These are phyloP conservation scores for Saccharum hybrid DNA, from an alignment of 202 grass and related monocot species.

Conservation along the genomic window DNA sequence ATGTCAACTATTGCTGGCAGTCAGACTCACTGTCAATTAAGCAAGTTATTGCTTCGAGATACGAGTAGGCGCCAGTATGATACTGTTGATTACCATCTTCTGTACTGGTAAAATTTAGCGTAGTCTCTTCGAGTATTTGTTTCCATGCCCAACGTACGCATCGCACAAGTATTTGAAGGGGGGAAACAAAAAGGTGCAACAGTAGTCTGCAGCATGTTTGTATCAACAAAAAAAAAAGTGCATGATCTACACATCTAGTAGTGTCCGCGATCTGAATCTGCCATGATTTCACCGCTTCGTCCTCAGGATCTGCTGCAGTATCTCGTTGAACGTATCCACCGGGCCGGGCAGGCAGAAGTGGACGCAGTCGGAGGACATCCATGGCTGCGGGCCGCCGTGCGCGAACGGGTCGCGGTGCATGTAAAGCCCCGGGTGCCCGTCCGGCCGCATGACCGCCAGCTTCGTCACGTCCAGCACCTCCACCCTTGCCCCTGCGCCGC, in stretches of 20 bases:
- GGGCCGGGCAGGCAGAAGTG: conserved; percentile 56
- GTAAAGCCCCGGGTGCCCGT: conserved; percentile 51
- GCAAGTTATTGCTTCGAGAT: not conserved
- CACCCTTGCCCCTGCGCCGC: not conserved
- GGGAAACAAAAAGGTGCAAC: not conserved
- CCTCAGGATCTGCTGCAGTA: conserved; percentile 35
- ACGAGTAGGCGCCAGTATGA: not conserved
- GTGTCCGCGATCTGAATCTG: not conserved
- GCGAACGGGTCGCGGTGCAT: conserved; percentile 42
- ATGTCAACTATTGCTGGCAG: not conserved
- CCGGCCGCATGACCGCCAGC: conserved; percentile 47
- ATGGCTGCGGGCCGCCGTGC: not conserved
- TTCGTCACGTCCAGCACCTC: conserved; percentile 55
- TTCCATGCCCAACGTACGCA: no score
- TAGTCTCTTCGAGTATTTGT: not conserved
- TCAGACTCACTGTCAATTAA: not conserved
- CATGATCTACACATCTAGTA: not conserved
- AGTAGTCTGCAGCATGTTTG: not conserved
- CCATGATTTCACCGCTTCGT: not conserved
- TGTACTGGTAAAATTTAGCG: not conserved
- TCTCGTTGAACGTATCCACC: conserved; percentile 55
- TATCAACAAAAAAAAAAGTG: not conserved
- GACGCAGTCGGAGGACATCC: conserved; percentile 41
- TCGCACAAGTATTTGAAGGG: not conserved
- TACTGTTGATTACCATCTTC: not conserved